Conservation (phyloP, 2,329 filamentous ascomycete genomes). For the Aspergillus felis region DNA sequence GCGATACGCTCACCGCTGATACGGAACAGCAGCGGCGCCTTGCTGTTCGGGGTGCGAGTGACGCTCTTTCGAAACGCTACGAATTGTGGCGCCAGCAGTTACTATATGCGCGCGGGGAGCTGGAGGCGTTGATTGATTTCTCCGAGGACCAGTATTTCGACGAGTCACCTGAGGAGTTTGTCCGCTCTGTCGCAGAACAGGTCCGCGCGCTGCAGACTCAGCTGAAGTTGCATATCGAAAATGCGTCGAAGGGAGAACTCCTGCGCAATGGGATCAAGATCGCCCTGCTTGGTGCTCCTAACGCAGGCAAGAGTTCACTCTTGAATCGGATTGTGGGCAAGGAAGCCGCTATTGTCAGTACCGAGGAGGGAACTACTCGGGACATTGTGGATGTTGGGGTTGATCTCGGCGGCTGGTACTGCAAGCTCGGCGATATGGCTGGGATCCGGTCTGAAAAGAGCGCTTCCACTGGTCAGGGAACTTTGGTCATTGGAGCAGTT, state of each 20-base stretch:
- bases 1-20: constrained; percentile 59
- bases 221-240: constrained; percentile 67
- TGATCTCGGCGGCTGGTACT: constrained; percentile 84
- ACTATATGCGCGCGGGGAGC: constrained; percentile 77
- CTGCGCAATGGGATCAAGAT: constrained; percentile 80
- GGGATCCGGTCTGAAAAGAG: constrained; percentile 61
- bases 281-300: constrained; percentile 84
- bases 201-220: constrained; percentile 58
- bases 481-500: constrained; percentile 60
- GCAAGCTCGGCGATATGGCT: constrained; percentile 92
- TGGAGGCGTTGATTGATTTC: constrained; percentile 96
- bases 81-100: constrained; percentile 76
- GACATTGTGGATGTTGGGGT: constrained; percentile 91
- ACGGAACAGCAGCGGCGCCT: constrained; percentile 91
- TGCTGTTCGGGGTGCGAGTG: constrained; percentile 73
- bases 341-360: constrained; percentile 91
- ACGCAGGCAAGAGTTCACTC: constrained; percentile 90
- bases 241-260: constrained; percentile 77
- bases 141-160: constrained; percentile 97
- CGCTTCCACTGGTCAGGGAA: constrained; percentile 11
- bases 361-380: constrained; percentile 86
- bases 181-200: constrained; percentile 64
- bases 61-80: constrained; percentile 68
- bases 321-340: constrained; percentile 86
- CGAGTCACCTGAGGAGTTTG: constrained; percentile 70